Conservation (phyloP, 208 protist genomes). For the Sergeia podlipaevii region DNA sequence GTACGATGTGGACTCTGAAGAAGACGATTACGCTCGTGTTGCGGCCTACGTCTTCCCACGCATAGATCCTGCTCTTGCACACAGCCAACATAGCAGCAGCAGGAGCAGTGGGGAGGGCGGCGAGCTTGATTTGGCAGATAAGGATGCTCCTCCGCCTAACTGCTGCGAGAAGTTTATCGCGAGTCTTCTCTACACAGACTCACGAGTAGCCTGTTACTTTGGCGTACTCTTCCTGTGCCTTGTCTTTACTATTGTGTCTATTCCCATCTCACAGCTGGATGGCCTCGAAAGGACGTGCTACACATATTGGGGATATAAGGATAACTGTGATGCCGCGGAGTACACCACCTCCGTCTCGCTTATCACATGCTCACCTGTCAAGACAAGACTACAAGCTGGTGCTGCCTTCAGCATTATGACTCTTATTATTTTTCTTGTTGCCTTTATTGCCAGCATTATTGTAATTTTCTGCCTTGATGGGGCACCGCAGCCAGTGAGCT, state of each 20-base stretch:
- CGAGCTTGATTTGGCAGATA: background rate
- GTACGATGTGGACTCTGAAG: slow-evolving; percentile 3
- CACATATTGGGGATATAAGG: slow-evolving; percentile 79
- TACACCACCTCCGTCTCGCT: slow-evolving; percentile 37
- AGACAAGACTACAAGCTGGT: slow-evolving; percentile 34
- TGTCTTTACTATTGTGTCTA: slow-evolving; percentile 35
- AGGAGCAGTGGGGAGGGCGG: background rate
- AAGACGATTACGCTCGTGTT: background rate
- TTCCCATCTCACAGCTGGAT: slow-evolving; percentile 55
- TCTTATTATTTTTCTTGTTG: slow-evolving; percentile 30
- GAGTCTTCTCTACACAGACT: slow-evolving; percentile 34
- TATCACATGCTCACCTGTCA: slow-evolving; percentile 21
- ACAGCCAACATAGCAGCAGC: slow-evolving; percentile 15
- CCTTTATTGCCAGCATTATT: slow-evolving; percentile 16
- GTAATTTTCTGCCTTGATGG: slow-evolving; percentile 22
- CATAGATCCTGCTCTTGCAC: slow-evolving; percentile 29
- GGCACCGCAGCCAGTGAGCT: slow-evolving; percentile 14
- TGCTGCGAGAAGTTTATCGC: slow-evolving; percentile 23
- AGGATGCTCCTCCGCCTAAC: slow-evolving; percentile 23
- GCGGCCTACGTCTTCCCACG: slow-evolving; percentile 23
- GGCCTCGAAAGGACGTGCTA: slow-evolving; percentile 26
- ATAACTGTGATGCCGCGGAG: slow-evolving; percentile 38
- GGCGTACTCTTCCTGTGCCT: slow-evolving; percentile 23
- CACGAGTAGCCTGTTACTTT: slow-evolving; percentile 28
- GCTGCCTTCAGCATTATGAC: slow-evolving; percentile 62